Percentiles rank a stretch among this genome's conserved stretches.
These are phyloP conservation scores for Harringtonia aguacate DNA, from an alignment of 2,329 filamentous ascomycete species.

Conservation along the genomic window DNA sequence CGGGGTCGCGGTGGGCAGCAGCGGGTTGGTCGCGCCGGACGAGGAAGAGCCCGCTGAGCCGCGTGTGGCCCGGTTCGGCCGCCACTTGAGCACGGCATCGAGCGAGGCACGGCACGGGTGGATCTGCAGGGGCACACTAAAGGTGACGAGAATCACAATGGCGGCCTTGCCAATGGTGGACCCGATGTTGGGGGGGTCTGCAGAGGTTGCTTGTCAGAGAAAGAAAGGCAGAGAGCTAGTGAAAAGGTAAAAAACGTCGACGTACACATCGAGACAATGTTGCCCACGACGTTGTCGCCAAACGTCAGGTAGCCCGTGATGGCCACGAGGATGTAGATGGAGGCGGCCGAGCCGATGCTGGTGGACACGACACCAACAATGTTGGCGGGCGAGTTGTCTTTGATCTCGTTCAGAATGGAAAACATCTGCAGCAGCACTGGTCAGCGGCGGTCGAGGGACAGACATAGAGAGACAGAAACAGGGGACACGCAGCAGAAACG, in stretches of 20 bases:
- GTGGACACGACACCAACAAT: slow-evolving; percentile 69
- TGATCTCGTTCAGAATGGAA: slow-evolving; percentile 91
- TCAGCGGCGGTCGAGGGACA: too few species aligned
- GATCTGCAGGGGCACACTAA: slow-evolving; percentile 90
- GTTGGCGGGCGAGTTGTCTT: slow-evolving; percentile 65
- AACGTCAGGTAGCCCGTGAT: slow-evolving; percentile 95
- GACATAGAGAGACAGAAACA: neutral
- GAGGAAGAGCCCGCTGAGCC: too few species aligned
- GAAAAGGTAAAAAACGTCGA: slow-evolving; percentile 11
- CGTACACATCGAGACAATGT: slow-evolving; percentile 89
- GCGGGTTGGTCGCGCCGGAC: slow-evolving; percentile 24
- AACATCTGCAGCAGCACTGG: slow-evolving; percentile 68
- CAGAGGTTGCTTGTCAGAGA: neutral
- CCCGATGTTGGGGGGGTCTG: slow-evolving; percentile 61
- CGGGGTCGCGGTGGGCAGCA: slow-evolving; percentile 27
- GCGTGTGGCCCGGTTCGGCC: slow-evolving; percentile 19
- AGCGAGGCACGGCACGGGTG: slow-evolving; percentile 94
- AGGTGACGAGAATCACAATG: slow-evolving; percentile 92
- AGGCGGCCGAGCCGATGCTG: slow-evolving; percentile 81
- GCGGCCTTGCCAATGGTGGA: slow-evolving; percentile 91
- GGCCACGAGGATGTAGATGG: slow-evolving; percentile 80
- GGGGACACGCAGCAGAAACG: neutral
- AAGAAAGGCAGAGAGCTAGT: neutral
- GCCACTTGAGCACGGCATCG: slow-evolving; percentile 90
- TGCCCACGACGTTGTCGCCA: slow-evolving; percentile 78